Conservation (phyloP, 2,329 filamentous ascomycete species). For the Cordyceps javanica region DNA sequence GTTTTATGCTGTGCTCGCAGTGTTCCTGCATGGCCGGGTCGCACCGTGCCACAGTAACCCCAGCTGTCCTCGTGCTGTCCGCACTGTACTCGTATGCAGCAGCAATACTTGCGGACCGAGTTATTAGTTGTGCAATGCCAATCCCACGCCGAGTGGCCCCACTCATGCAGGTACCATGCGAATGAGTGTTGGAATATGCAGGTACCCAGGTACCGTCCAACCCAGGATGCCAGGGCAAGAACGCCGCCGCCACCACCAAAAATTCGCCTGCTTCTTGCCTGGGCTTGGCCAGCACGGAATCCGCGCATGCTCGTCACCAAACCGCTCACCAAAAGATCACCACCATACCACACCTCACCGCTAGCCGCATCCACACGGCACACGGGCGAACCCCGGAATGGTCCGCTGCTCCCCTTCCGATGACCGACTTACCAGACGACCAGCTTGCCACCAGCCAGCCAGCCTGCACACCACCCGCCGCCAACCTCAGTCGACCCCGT, state of each 20-base stretch:
- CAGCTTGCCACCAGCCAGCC: neutral
- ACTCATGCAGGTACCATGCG: conserved; percentile 8
- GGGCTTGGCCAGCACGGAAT: neutral
- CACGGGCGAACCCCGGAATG: conserved; percentile 7
- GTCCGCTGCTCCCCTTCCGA: conserved; percentile 8
- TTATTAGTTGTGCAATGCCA: neutral
- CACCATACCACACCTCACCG: neutral
- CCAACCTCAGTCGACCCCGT: conserved; percentile 6
- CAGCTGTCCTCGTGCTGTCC: neutral
- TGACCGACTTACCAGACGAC: neutral
- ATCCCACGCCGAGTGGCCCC: neutral
- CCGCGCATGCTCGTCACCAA: neutral
- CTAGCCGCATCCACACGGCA: neutral
- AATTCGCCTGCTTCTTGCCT: no score
- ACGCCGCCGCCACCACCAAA: no score
- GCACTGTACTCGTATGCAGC: neutral
- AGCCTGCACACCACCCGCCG: neutral
- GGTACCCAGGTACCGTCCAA: no score
- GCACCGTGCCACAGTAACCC: neutral
- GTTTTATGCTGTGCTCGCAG: neutral
- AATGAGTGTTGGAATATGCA: conserved; percentile 1
- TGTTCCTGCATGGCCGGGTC: neutral
- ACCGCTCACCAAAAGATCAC: neutral
- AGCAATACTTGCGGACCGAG: no score
- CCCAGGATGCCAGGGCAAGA: neutral